phyloP scores from a whole-genome alignment of 192 early-diverging fungal genomes.

The Oehlia diaphana region DNA sequence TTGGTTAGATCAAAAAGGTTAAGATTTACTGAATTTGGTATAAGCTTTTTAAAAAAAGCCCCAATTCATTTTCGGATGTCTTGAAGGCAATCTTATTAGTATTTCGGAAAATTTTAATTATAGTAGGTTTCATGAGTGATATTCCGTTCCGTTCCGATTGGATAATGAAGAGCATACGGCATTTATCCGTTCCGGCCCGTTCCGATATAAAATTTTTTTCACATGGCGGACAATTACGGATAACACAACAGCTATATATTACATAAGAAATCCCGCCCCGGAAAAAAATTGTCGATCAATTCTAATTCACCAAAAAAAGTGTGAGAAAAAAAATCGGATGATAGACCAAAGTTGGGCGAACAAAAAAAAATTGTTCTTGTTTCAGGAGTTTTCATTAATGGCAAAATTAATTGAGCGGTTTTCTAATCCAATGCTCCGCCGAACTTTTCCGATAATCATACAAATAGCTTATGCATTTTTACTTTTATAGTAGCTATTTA shows the following conservation, averaged over 20 bases:
- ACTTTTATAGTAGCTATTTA: background rate
- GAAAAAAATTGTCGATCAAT: background rate
- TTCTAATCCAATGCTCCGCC: background rate
- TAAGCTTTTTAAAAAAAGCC: no score
- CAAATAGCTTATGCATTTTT: background rate
- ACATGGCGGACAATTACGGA: background rate
- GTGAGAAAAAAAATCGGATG: background rate
- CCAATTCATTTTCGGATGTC: no score
- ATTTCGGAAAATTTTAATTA: no score
- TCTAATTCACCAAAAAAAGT: background rate
- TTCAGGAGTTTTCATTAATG: background rate
- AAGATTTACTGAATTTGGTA: no score
- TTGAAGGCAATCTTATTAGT: no score
- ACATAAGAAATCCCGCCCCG: no score
- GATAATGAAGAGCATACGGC: no score
- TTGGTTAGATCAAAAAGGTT: no score
- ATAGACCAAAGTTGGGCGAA: background rate
- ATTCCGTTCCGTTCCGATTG: background rate
- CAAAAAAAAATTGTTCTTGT: background rate
- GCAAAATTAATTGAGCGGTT: background rate
- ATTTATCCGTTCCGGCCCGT: background rate
- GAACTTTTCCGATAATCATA: constrained; percentile 8
- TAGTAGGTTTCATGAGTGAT: background rate
- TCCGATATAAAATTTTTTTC: background rate
- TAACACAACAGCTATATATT: background rate